Base-by-base conservation (phyloP, 306 rosid genomes). In the Carpinus fangiana region DNA sequence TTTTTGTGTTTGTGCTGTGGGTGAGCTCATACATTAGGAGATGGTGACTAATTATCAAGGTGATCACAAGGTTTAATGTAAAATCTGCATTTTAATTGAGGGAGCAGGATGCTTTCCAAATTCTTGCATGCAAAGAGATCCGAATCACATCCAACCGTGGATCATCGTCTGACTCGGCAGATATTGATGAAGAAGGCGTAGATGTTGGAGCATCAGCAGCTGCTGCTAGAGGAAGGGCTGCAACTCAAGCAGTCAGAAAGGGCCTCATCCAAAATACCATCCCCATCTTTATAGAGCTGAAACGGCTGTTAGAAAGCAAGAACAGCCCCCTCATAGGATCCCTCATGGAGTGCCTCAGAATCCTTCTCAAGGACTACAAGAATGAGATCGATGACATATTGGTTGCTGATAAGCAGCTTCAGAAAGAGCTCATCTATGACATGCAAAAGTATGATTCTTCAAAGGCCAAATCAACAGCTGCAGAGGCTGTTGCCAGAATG, bases 361-460 rank as follows among this genome's bases (percentile, higher is more conserved):
- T 89, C 76, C 86, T 94, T 81, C 93, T 94, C 75, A 92, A 89
- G 88, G 98, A 94, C 83, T 92, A 90, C 95, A 94, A 89, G 80
- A 90, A 82, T 70, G 98, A 94, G 84, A 94, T 94, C 51, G 93
- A 92, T 57, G 98, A 94, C 59, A 88, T 94, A 73, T 80, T 94
- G 83, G 86, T 94, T 48, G 98, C 97, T 59, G 98, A 94, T 79
- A 90, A 89, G 91, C 98, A 90, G 83, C 97, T 94, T 80, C 98
- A 92, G 89, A 92, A 84, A 73, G 98, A 90, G 86, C 92, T 94
- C 23, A 69, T 90, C 68, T 92, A 92, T 55, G 97, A 94, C 82
- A 94, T 92, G 87, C 87, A 92, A 46, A 94, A 92, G 74, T 92
- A 87, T 55, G 98, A 94, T 80, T 77, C 90, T 11, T 84, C 89